A percentile compares a stretch with the other conserved stretches of the same genome.
These are phyloP conservation scores for Nannochloropsis oceanica DNA, from an alignment of 108 stramenopile species.

Conservation along the genomic window DNA sequence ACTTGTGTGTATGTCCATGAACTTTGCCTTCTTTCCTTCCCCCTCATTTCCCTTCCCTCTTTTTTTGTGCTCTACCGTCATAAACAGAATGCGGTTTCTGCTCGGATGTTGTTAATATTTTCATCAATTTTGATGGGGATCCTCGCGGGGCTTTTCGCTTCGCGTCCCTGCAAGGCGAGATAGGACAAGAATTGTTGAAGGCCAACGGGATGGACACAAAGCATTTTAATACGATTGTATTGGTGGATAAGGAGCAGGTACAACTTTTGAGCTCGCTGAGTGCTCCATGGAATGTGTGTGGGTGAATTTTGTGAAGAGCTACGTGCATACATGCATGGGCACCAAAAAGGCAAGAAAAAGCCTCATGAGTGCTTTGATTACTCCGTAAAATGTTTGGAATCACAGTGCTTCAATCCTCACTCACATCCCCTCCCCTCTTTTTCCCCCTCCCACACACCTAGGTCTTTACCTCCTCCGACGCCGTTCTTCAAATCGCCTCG, in stretches of 20 bases:
- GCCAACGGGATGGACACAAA: neutral
- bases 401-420: too few relatives aligned
- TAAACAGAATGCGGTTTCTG: neutral
- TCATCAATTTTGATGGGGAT: neutral
- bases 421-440: neutral
- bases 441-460: neutral
- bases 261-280: too few relatives aligned
- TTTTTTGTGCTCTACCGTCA: too few relatives aligned
- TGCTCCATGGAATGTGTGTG: too few relatives aligned
- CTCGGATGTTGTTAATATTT: neutral
- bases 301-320: too few relatives aligned
- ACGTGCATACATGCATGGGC: too few relatives aligned
- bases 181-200: neutral
- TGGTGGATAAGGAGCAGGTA: neutral
- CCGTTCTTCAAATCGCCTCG: neutral
- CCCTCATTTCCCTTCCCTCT: neutral
- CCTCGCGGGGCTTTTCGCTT: neutral
- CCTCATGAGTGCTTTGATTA: too few relatives aligned
- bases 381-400: too few relatives aligned
- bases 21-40: neutral
- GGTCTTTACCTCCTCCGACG: neutral
- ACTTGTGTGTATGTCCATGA: neutral
- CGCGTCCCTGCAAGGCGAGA: neutral
- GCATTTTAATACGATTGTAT: neutral
- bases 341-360: too few relatives aligned